Conservation (phyloP, 1,139 yeast genomes). For the Nakaseomyces uthaithaninus region DNA sequence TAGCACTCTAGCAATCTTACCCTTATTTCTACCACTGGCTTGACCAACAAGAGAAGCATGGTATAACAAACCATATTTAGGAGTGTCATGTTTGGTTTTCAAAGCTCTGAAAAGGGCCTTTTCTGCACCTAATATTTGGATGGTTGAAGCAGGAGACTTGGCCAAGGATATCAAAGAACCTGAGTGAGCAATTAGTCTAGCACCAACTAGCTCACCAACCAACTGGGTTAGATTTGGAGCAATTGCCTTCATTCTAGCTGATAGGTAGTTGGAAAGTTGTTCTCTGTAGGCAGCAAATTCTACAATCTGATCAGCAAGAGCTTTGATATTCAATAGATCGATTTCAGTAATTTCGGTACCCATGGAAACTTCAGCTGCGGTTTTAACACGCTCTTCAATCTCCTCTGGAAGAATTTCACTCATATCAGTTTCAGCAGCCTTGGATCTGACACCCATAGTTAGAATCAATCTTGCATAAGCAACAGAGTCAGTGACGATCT, state of each 20-base stretch:
- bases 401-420: conserved; percentile 91
- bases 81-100: conserved; percentile 97
- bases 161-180: conserved; percentile 92
- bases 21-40: conserved; percentile 96
- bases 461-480: conserved; percentile 89
- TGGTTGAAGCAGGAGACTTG: conserved; percentile 97
- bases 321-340: conserved; percentile 77
- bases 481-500: conserved; percentile 90
- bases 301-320: conserved; percentile 90
- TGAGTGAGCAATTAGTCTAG: conserved; percentile 94
- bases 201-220: conserved; percentile 97
- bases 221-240: conserved; percentile 95
- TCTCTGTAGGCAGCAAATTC: conserved; percentile 93
- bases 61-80: conserved; percentile 94
- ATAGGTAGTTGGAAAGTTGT: conserved; percentile 78
- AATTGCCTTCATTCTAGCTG: conserved; percentile 94
- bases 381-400: conserved; percentile 68
- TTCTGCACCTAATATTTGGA: conserved; percentile 98
- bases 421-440: conserved; percentile 83
- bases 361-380: conserved; percentile 98
- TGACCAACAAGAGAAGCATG: conserved; percentile 97
- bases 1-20: conserved; percentile 95
- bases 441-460: conserved; percentile 90
- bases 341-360: conserved; percentile 92
- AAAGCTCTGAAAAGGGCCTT: conserved; percentile 97